These are phyloP conservation scores for Rhodofomes roseus DNA, from an alignment of 1,284 basidiomycete genomes.

Conservation along the genomic window DNA sequence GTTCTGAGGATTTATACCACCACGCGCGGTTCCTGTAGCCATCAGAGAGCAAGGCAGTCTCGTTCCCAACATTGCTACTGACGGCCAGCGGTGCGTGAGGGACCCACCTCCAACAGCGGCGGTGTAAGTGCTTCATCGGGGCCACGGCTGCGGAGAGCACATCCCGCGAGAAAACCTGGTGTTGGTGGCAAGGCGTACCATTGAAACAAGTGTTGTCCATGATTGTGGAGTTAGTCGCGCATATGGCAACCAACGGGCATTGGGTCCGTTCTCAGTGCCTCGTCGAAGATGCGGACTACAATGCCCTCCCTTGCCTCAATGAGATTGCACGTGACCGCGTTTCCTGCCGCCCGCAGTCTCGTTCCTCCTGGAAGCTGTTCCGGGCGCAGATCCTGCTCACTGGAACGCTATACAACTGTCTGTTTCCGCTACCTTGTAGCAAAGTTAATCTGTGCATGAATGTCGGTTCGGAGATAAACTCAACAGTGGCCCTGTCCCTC, in stretches of 20 bases:
- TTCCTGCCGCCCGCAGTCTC: background rate
- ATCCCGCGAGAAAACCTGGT: background rate
- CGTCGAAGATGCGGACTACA: background rate
- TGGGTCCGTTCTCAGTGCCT: background rate
- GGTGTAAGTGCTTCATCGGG: background rate
- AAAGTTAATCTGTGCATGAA: background rate
- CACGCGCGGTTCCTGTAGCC: background rate
- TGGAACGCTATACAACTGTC: background rate
- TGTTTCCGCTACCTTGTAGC: background rate
- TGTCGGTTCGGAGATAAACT: too few species aligned
- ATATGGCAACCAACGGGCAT: background rate
- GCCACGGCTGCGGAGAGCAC: background rate
- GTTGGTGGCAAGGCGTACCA: background rate
- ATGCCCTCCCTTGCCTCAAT: background rate
- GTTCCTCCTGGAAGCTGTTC: background rate
- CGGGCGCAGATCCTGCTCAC: background rate
- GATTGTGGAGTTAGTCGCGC: background rate
- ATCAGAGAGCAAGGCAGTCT: background rate
- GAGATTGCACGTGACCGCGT: background rate
- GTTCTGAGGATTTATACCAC: background rate
- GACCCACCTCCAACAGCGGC: background rate
- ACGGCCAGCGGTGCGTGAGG: background rate
- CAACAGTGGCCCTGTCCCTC: too few species aligned
- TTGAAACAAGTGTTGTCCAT: background rate
- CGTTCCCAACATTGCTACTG: background rate